Conservation (phyloP, 2,329 filamentous ascomycete species). For the Cladosporium sp. region DNA sequence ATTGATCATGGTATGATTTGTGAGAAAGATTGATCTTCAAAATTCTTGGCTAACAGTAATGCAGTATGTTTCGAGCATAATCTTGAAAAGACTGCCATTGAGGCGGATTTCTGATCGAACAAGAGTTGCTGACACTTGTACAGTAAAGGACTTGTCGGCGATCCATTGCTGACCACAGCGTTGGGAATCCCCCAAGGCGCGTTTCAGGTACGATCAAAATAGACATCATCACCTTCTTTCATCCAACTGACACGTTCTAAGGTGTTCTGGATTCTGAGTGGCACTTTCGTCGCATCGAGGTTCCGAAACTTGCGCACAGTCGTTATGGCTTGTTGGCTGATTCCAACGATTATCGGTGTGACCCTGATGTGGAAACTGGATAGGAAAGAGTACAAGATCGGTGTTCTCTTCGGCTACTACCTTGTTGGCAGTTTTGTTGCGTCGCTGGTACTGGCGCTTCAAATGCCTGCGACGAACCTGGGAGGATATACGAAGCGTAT, state of each 20-base stretch:
- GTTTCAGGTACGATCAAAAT: background rate
- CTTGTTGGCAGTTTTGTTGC: conserved; percentile 48
- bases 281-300: conserved; percentile 50
- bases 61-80: too few relatives aligned
- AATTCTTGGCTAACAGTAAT: too few relatives aligned
- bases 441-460: conserved; percentile 51
- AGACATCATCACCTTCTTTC: too few relatives aligned
- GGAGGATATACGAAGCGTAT: conserved; percentile 48
- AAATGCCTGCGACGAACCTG: conserved; percentile 48
- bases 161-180: conserved; percentile 46
- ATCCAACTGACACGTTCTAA: conserved; percentile 39
- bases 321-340: conserved; percentile 49
- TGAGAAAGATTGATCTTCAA: too few relatives aligned
- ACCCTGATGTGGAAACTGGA: conserved; percentile 50
- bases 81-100: too few relatives aligned
- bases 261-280: conserved; percentile 50
- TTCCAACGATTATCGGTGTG: conserved; percentile 50
- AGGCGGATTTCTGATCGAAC: too few relatives aligned
- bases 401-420: conserved; percentile 51
- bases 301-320: conserved; percentile 49
- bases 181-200: conserved; percentile 52
- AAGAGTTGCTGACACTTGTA: background rate
- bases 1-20: conserved; percentile 40
- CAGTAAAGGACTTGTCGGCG: conserved; percentile 42
- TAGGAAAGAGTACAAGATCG: conserved; percentile 37